Evolutionary conservation across 108 stramenopile genomes (phyloP), one percentile per base, ranked within the genome.

Genomic region (Nitzschia sp.): DNA sequence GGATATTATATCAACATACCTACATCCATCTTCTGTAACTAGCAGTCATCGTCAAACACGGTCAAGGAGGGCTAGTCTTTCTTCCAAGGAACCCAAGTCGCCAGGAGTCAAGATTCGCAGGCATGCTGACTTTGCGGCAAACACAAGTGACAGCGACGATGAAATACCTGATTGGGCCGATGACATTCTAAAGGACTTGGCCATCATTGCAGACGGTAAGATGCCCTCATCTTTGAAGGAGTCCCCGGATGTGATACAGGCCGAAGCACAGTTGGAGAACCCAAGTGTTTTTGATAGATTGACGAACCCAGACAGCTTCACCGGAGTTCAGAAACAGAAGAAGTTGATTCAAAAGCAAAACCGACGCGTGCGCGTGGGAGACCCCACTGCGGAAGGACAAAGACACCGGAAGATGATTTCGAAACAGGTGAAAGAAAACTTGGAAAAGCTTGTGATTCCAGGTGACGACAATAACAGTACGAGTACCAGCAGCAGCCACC

Each of bases 151-250:
- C 58, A 67, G 66, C 51, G 81, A 78, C 7, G 70, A 67, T 37
- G 76, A 79, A 42, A 60, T 72, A 5, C 86, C 82, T 12, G 87
- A 81, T 11, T 88, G 87, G 87, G 82, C 87, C 8, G 71, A 71
- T 42, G 84, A 85, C 22, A 88, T 88, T 17, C 80, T 88, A 80
- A 70, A 53, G 19, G 87, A 88, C 62, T 57, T 88, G 37, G 84
- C 77, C 8, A 61, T 83, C 14, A 88, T 88, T 62, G 87, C 87
- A 7, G 77, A 85, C 51, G 87, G 87, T 0, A 71, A 75, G 26
- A 66, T 83, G 26, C 84, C 87, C 7, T 11, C 65, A 6, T 74
- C 78, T 11, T 54, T 85, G 19, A 56, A 56, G 51, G 44, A 79
- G 55, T 63, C 73, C 17, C 38, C 69, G 37, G 71, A 43, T 26